Conservation (phyloP, 176 grass and related monocot species). For the Avena sativa region DNA sequence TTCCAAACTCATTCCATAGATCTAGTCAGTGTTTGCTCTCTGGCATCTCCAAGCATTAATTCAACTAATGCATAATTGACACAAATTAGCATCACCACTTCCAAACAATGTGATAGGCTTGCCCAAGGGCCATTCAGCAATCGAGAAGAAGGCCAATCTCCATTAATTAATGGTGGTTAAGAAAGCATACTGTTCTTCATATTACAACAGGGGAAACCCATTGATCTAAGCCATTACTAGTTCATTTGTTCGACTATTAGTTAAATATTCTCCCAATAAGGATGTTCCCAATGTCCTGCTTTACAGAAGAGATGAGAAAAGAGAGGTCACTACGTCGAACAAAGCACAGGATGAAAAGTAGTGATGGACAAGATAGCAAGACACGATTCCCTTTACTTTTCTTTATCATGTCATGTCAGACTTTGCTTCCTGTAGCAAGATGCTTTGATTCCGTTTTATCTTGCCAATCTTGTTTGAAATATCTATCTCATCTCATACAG, state of each 20-base stretch:
- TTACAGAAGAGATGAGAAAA: neutral
- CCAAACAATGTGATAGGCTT: neutral
- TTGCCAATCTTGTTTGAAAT: neutral
- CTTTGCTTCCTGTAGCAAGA: neutral
- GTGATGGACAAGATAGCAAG: neutral
- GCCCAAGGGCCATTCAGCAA: neutral
- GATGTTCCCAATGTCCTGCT: neutral
- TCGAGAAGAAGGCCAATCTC: neutral
- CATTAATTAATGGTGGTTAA: neutral
- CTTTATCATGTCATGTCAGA: neutral
- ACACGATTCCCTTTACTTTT: neutral
- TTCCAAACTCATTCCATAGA: neutral
- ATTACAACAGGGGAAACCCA: too few relatives aligned
- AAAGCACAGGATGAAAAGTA: neutral
- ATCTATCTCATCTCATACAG: neutral
- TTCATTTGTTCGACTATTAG: neutral
- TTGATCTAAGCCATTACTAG: neutral
- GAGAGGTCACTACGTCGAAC: neutral
- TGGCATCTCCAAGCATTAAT: neutral
- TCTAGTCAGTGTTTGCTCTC: neutral
- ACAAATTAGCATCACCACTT: neutral
- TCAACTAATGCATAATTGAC: neutral
- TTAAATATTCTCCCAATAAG: neutral
- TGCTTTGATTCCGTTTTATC: neutral
- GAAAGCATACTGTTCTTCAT: neutral